Conservation (phyloP, 73 alveolate species). For the Symbiodinium pilosum region DNA sequence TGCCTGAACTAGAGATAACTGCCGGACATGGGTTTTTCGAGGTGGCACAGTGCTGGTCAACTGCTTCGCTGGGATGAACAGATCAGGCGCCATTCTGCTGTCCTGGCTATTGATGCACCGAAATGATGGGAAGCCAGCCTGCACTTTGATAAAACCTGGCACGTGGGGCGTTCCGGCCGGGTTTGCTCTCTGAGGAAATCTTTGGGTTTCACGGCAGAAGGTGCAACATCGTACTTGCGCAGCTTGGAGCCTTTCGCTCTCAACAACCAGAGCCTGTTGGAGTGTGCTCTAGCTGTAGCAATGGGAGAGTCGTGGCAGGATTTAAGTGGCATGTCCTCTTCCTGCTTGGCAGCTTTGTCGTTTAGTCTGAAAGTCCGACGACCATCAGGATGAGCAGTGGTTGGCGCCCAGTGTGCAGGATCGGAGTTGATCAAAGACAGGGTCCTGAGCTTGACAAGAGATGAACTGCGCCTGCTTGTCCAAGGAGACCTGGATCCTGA, state of each 20-base stretch:
- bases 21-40: background rate
- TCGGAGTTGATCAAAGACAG: no score
- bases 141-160: background rate
- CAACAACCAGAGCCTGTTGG: constrained; percentile 2
- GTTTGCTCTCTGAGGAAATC: background rate
- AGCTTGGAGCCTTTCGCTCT: constrained; percentile 17
- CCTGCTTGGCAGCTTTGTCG: no score
- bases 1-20: no score
- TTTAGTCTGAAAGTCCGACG: no score
- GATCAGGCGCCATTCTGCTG: constrained; percentile 3
- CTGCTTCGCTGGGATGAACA: background rate
- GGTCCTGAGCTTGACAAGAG: background rate
- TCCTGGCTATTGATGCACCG: background rate
- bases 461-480: background rate
- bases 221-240: background rate
- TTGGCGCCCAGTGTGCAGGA: no score
- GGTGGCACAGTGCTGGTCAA: background rate
- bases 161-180: background rate
- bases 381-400: no score
- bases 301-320: no score
- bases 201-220: background rate
- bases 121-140: background rate
- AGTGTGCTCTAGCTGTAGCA: background rate
- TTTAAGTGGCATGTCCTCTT: no score
- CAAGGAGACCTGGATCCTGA: background rate